Evolutionary conservation across 2,329 filamentous ascomycete genomes (phyloP).

Genomic region (Sporothrix protearum): DNA sequence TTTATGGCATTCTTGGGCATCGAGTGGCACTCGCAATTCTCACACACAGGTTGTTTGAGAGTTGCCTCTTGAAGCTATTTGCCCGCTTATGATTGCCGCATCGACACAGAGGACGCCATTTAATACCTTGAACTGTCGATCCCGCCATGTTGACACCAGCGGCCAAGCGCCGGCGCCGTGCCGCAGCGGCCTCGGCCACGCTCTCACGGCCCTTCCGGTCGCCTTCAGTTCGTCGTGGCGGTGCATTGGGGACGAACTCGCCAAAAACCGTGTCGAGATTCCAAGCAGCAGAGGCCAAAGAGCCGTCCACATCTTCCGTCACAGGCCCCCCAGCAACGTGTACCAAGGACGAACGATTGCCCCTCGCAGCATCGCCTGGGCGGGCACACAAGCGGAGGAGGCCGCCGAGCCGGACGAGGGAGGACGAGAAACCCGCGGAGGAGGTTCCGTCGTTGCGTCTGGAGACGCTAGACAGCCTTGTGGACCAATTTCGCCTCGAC

Average conservation of each 20-base stretch:
- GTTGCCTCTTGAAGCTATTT: neutral
- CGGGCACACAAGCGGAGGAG: conserved; percentile 35
- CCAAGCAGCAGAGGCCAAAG: neutral
- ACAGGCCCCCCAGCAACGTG: too few relatives aligned
- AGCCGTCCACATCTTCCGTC: neutral
- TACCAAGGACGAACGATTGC: neutral
- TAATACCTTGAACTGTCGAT: neutral
- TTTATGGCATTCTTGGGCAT: neutral
- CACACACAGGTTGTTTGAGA: neutral
- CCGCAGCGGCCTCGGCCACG: conserved; percentile 54
- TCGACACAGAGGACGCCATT: neutral
- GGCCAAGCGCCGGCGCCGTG: conserved; percentile 52
- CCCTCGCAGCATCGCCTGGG: conserved; percentile 22
- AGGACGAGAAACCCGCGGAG: conserved; percentile 26
- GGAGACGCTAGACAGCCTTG: conserved; percentile 22
- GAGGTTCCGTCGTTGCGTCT: too few relatives aligned
- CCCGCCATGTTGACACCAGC: conserved; percentile 38
- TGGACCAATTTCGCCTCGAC: conserved; percentile 20
- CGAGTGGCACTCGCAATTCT: neutral
- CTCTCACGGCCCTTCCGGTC: conserved; percentile 71
- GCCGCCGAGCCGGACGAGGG: conserved; percentile 53
- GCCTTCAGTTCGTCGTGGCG: conserved; percentile 38
- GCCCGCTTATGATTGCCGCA: neutral
- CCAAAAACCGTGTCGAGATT: too few relatives aligned
- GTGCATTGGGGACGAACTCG: neutral